Evolutionary conservation across 345 rosid species (phyloP).

Genomic region (Jatropha curcas): DNA sequence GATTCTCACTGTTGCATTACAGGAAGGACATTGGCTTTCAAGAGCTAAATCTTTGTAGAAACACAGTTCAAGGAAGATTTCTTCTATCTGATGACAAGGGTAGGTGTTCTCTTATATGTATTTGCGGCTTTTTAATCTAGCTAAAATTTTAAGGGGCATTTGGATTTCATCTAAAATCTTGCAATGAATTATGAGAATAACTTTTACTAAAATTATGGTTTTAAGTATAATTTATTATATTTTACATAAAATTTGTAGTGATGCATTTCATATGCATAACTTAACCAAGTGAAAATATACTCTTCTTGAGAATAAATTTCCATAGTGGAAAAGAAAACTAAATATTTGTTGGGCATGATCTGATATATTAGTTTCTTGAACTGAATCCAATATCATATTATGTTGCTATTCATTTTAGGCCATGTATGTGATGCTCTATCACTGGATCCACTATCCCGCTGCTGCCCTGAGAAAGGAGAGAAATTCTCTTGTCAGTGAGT

Average conservation of each 20-base stretch:
- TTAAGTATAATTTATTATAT: no score
- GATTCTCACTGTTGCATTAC: neutral
- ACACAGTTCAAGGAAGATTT: conserved; percentile 84
- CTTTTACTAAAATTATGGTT: no score
- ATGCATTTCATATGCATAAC: neutral
- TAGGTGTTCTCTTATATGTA: conserved; percentile 18
- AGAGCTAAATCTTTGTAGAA: conserved; percentile 56
- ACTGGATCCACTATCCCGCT: conserved; percentile 68
- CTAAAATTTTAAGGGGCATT: neutral
- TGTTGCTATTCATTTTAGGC: conserved; percentile 40
- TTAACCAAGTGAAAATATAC: neutral
- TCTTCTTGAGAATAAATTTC: neutral
- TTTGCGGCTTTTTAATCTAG: neutral
- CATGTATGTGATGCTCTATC: conserved; percentile 86
- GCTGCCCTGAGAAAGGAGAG: conserved; percentile 81
- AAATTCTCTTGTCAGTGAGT: conserved; percentile 96
- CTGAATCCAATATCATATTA: neutral
- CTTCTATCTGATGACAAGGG: conserved; percentile 83
- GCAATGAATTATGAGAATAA: neutral
- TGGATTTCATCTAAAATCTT: neutral
- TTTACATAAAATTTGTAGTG: neutral
- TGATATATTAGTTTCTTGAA: neutral
- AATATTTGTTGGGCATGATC: neutral
- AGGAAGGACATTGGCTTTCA: conserved; percentile 67
- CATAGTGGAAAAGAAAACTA: neutral